Evolutionary conservation across 768 basidiomycete species (phyloP).

Genomic region (Kwoniella mangroviensis): DNA sequence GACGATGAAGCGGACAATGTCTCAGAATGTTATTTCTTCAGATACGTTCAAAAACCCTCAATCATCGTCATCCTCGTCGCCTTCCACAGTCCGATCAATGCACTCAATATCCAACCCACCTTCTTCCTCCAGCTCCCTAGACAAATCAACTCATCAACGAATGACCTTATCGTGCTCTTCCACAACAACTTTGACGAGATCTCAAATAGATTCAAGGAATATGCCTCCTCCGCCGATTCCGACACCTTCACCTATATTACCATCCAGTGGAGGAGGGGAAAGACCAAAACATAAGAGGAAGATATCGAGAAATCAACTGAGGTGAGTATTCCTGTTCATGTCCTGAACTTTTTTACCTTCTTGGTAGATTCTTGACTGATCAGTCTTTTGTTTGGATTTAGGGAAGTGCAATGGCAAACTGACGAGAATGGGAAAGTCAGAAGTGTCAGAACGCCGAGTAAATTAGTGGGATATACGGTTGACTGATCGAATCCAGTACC

Average conservation of each 20-base stretch:
- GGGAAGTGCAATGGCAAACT: slow-evolving; percentile 41
- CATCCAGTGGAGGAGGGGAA: slow-evolving; percentile 6
- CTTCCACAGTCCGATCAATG: not conserved
- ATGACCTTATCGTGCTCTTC: not conserved
- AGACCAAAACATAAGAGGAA: slow-evolving; percentile 50
- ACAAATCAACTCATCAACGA: slow-evolving; percentile 3
- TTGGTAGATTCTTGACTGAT: not conserved
- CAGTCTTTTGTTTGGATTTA: not conserved
- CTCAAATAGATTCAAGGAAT: slow-evolving; percentile 8
- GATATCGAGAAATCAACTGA: slow-evolving; percentile 49
- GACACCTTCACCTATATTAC: not conserved
- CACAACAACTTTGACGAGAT: not conserved
- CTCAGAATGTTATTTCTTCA: slow-evolving; percentile 17
- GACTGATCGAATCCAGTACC: slow-evolving; percentile 1
- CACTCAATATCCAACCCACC: not conserved
- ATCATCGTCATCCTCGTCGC: not conserved
- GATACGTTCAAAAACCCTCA: no score
- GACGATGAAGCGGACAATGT: slow-evolving; percentile 20
- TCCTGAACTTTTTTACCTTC: no score
- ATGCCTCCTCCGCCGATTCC: slow-evolving; percentile 22
- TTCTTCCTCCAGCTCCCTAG: not conserved
- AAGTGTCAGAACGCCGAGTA: slow-evolving; percentile 30
- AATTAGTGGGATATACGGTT: slow-evolving; percentile 23
- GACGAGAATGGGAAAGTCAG: slow-evolving; percentile 46
- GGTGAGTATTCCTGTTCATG: slow-evolving; percentile 35